These are phyloP conservation scores for Candida vaughaniae DNA, from an alignment of 805 yeast genomes.

Conservation along the genomic window DNA sequence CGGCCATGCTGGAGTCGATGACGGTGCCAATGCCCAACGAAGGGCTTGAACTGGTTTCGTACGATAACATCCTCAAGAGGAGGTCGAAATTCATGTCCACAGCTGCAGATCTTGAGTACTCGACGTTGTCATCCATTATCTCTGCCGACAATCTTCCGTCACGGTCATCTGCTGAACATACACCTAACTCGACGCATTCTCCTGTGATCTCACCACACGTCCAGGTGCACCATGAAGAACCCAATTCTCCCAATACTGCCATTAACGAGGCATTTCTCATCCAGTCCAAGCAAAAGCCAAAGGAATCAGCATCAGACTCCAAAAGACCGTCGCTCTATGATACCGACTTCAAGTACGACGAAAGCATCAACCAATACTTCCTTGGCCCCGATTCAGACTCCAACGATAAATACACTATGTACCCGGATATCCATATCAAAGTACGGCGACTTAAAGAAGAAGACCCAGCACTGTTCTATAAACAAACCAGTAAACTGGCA, in stretches of 20 bases:
- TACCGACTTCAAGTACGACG: slow-evolving; percentile 34
- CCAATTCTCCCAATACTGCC: slow-evolving; percentile 16
- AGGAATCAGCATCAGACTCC: no score
- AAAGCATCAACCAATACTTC: slow-evolving; percentile 64
- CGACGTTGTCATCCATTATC: slow-evolving; percentile 64
- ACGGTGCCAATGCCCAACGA: neutral
- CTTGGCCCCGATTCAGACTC: slow-evolving; percentile 51
- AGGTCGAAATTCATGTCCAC: slow-evolving; percentile 56
- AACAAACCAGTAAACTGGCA: slow-evolving; percentile 38
- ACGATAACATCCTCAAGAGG: slow-evolving; percentile 14
- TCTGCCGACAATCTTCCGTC: slow-evolving; percentile 39
- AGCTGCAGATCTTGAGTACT: slow-evolving; percentile 74
- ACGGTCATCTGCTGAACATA: slow-evolving; percentile 14
- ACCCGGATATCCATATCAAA: slow-evolving; percentile 59
- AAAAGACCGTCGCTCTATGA: neutral
- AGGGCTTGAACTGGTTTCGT: no score
- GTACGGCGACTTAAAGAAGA: slow-evolving; percentile 36
- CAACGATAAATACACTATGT: slow-evolving; percentile 42
- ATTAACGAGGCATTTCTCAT: slow-evolving; percentile 15
- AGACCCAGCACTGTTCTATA: slow-evolving; percentile 42
- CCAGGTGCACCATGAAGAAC: slow-evolving; percentile 2
- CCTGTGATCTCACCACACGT: slow-evolving; percentile 37
- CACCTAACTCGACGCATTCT: slow-evolving; percentile 36
- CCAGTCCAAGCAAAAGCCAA: neutral
- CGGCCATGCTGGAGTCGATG: neutral